These are phyloP conservation scores for Colletotrichum melonis DNA, from an alignment of 2,329 filamentous ascomycete species.

Conservation along the genomic window DNA sequence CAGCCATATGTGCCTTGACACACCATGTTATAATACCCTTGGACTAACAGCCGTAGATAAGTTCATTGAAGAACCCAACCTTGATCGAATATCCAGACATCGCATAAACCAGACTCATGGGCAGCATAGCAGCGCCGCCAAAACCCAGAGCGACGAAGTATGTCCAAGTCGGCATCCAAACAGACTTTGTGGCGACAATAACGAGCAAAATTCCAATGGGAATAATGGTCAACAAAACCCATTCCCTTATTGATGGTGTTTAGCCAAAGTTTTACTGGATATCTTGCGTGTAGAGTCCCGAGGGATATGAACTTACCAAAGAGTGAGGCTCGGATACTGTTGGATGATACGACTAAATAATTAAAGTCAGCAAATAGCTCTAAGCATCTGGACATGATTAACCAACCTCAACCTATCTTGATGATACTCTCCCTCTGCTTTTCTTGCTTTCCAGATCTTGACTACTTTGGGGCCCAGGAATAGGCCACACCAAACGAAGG, in stretches of 20 bases:
- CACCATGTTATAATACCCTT: slow-evolving; percentile 33
- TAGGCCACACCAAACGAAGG: slow-evolving; percentile 67
- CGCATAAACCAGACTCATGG: slow-evolving; percentile 70
- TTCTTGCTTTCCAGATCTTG: slow-evolving; percentile 48
- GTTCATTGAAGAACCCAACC: slow-evolving; percentile 69
- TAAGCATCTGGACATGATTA: too few species aligned
- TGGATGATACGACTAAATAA: slow-evolving; percentile 55
- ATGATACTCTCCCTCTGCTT: slow-evolving; percentile 39
- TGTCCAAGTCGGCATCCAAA: slow-evolving; percentile 71
- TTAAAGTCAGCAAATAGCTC: not conserved
- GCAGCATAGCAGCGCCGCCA: slow-evolving; percentile 65
- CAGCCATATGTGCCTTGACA: slow-evolving; percentile 53
- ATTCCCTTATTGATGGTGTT: slow-evolving; percentile 1
- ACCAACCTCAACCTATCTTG: slow-evolving; percentile 24
- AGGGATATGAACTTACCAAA: slow-evolving; percentile 3
- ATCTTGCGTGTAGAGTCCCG: not conserved
- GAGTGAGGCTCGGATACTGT: slow-evolving; percentile 61
- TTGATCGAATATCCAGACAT: slow-evolving; percentile 65
- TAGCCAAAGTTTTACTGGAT: not conserved
- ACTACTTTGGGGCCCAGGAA: slow-evolving; percentile 63
- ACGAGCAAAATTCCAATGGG: slow-evolving; percentile 50
- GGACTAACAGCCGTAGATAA: slow-evolving; percentile 60
- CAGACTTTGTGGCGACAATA: slow-evolving; percentile 60
- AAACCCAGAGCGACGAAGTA: slow-evolving; percentile 67
- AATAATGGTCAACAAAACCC: slow-evolving; percentile 39